Conservation (phyloP, 78 protist species). For the Cavenderia fasciculata region DNA sequence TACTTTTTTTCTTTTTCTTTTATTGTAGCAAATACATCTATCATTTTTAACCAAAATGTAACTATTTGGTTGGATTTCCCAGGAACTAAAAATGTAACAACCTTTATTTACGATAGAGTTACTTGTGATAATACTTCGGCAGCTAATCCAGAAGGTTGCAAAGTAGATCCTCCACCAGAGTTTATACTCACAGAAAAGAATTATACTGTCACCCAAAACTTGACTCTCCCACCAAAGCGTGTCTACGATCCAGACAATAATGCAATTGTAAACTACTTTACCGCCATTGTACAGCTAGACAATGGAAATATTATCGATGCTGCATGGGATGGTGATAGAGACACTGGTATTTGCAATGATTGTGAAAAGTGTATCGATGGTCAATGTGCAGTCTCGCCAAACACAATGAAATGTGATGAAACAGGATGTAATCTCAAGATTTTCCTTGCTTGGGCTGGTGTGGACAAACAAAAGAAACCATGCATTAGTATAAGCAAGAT, state of each 20-base stretch:
- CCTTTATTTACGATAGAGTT: no score
- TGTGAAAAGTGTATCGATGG: slow-evolving; percentile 30
- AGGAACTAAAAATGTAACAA: background rate
- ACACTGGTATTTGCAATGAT: background rate
- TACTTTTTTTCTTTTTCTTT: no score
- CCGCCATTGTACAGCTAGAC: slow-evolving; percentile 4
- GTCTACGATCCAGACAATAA: background rate
- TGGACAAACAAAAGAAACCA: slow-evolving; percentile 1
- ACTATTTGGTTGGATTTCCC: slow-evolving; percentile 24
- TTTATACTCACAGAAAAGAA: background rate
- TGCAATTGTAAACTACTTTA: slow-evolving; percentile 2
- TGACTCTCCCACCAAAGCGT: slow-evolving; percentile 37
- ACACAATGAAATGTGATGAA: slow-evolving; percentile 28
- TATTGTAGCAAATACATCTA: background rate
- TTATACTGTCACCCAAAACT: background rate
- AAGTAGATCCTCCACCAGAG: background rate
- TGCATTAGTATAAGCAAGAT: slow-evolving; percentile 29
- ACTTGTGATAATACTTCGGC: background rate
- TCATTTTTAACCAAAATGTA: background rate
- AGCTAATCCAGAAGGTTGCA: background rate
- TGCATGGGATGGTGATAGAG: slow-evolving; percentile 61
- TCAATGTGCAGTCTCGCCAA: slow-evolving; percentile 27
- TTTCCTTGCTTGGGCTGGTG: slow-evolving; percentile 30
- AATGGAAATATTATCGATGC: slow-evolving; percentile 13
- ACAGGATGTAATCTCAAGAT: slow-evolving; percentile 32